A percentile compares a stretch with the other conserved stretches of the same genome.
These are phyloP conservation scores for Vaccinium corymbosum DNA, from an alignment of 148 eudicot genomes.

Conservation along the genomic window DNA sequence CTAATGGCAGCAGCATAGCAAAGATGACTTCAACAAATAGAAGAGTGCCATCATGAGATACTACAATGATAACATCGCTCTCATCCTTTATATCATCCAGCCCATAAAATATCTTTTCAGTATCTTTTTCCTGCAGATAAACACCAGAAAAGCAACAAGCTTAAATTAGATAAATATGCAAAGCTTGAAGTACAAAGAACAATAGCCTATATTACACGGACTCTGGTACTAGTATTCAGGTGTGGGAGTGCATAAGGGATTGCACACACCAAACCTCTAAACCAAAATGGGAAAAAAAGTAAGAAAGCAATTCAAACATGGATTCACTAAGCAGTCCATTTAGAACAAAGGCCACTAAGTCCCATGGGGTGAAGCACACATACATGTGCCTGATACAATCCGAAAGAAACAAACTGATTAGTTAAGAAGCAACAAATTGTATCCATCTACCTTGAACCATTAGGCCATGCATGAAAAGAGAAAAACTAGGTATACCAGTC, in stretches of 20 bases:
- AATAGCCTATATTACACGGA: not conserved
- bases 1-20: constrained; percentile 6
- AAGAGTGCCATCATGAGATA: not conserved
- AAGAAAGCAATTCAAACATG: not conserved
- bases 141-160: constrained; percentile 6
- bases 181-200: constrained; percentile 2
- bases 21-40: constrained; percentile 13
- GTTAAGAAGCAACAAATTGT: not conserved
- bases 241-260: not conserved
- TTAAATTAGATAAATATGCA: not conserved
- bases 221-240: not conserved
- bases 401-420: not conserved
- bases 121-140: constrained; percentile 59
- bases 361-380: not conserved
- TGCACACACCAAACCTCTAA: not conserved
- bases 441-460: not conserved
- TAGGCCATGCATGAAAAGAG: not conserved
- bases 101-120: constrained; percentile 80
- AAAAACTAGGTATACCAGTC: not conserved
- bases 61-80: constrained; percentile 69
- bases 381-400: not conserved
- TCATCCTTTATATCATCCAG: constrained; percentile 78
- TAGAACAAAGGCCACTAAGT: not conserved
- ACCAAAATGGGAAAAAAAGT: not conserved
- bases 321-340: not conserved